Evolutionary conservation across 1,284 basidiomycete species (phyloP).

Genomic region (Marasmius sp.): DNA sequence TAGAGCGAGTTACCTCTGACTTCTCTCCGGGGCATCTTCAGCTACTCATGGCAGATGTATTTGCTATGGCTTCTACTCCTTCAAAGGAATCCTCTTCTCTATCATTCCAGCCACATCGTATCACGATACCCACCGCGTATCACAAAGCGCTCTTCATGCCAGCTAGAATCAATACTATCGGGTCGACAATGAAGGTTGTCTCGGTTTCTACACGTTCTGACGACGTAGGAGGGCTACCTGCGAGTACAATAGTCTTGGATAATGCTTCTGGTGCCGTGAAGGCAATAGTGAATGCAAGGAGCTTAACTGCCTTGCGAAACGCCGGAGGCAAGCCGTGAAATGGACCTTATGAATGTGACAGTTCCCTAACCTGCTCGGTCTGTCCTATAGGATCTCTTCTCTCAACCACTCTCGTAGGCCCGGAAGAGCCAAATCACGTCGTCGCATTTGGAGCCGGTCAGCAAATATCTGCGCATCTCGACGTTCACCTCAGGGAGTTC

Average conservation of each 20-base stretch:
- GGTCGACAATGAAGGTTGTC: slow-evolving; percentile 71
- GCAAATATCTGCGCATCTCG: slow-evolving; percentile 71
- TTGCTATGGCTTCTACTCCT: slow-evolving; percentile 33
- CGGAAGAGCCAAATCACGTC: slow-evolving; percentile 43
- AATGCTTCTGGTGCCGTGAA: slow-evolving; percentile 64
- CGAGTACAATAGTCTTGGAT: slow-evolving; percentile 75
- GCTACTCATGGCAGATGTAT: slow-evolving; percentile 56
- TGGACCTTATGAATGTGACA: background rate
- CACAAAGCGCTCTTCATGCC: slow-evolving; percentile 75
- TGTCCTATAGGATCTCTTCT: slow-evolving; percentile 67
- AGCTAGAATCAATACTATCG: slow-evolving; percentile 42
- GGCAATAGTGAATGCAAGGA: slow-evolving; percentile 75
- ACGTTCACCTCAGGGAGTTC: slow-evolving; percentile 60
- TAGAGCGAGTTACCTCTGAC: slow-evolving; percentile 40
- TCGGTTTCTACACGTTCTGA: slow-evolving; percentile 53
- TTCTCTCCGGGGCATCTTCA: slow-evolving; percentile 47
- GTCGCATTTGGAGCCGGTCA: slow-evolving; percentile 78
- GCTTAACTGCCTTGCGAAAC: slow-evolving; percentile 77
- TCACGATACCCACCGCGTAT: slow-evolving; percentile 41
- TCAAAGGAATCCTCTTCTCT: slow-evolving; percentile 17
- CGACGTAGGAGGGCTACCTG: slow-evolving; percentile 63
- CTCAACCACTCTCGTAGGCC: slow-evolving; percentile 55
- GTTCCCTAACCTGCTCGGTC: background rate
- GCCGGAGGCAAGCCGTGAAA: slow-evolving; percentile 55
- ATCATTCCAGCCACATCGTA: slow-evolving; percentile 49